Conservation (phyloP, 2,329 filamentous ascomycete genomes). For the Xylariaceae sp. region DNA sequence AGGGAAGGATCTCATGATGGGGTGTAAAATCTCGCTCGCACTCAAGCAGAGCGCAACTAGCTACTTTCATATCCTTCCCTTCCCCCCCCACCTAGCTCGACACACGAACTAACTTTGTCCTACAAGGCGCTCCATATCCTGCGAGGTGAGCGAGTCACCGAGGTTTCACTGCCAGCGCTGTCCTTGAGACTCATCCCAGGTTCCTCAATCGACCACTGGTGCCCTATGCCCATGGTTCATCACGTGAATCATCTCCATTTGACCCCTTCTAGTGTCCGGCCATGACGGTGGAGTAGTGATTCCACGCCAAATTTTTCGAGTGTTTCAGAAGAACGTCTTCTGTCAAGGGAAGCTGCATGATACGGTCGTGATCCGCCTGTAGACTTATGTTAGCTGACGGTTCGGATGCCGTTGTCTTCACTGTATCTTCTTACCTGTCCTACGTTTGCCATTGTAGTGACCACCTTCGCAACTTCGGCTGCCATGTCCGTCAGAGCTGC, state of each 20-base stretch:
- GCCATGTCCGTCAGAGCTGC: constrained; percentile 34
- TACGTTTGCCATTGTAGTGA: constrained; percentile 26
- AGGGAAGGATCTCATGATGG: too few relatives aligned
- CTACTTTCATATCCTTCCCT: too few relatives aligned
- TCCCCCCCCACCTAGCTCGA: too few relatives aligned
- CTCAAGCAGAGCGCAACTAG: too few relatives aligned
- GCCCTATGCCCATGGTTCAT: too few relatives aligned
- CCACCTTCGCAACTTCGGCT: constrained; percentile 31
- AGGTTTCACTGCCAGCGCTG: too few relatives aligned
- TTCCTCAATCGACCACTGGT: too few relatives aligned
- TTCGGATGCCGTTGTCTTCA: neutral
- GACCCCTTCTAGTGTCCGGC: constrained; percentile 22
- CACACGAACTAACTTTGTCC: too few relatives aligned
- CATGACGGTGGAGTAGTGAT: constrained; percentile 29
- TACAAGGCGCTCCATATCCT: too few relatives aligned
- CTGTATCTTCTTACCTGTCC: constrained; percentile 26
- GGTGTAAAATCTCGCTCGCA: too few relatives aligned
- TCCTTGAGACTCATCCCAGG: too few relatives aligned
- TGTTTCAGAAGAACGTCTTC: constrained; percentile 33
- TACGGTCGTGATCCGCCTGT: constrained; percentile 30
- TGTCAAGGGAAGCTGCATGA: constrained; percentile 30
- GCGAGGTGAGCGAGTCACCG: too few relatives aligned
- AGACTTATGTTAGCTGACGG: constrained; percentile 17
- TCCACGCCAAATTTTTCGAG: constrained; percentile 31
- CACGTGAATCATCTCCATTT: neutral